These are phyloP conservation scores for Xylariaceae sp. DNA, from an alignment of 2,329 filamentous ascomycete genomes.

Conservation along the genomic window DNA sequence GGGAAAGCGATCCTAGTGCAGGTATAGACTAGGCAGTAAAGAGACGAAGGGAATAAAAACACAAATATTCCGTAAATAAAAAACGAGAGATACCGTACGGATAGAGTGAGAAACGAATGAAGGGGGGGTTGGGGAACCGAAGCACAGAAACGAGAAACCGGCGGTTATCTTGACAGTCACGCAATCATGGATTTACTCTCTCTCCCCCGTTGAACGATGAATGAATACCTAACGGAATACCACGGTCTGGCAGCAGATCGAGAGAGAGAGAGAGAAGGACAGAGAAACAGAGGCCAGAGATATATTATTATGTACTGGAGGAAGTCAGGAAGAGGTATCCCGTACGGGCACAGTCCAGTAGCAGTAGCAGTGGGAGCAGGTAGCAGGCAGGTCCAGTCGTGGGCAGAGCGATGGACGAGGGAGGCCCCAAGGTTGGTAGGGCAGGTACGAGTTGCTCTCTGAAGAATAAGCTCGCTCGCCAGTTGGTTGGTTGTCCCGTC, in stretches of 20 bases:
- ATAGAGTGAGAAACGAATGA: conserved; percentile 5
- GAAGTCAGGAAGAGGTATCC: too few species aligned
- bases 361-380: background rate
- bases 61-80: background rate
- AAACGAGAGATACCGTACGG: background rate
- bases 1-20: conserved; percentile 6
- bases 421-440: too few species aligned
- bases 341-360: too few species aligned
- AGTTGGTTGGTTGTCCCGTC: too few species aligned
- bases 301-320: background rate
- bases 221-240: background rate
- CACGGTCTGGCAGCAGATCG: background rate
- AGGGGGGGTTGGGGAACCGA: background rate
- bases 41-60: background rate
- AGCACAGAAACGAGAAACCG: conserved; percentile 5
- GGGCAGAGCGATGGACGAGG: too few species aligned
- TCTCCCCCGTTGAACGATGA: conserved; percentile 3
- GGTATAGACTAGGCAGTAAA: background rate
- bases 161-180: background rate
- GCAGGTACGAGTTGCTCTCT: too few species aligned
- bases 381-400: background rate
- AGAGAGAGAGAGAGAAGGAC: background rate
- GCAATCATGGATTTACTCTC: background rate
- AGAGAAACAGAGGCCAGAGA: background rate
- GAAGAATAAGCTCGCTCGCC: too few species aligned